Conservation (phyloP, 352 stramenopile species). For the Stephanocyclus meneghinianus region DNA sequence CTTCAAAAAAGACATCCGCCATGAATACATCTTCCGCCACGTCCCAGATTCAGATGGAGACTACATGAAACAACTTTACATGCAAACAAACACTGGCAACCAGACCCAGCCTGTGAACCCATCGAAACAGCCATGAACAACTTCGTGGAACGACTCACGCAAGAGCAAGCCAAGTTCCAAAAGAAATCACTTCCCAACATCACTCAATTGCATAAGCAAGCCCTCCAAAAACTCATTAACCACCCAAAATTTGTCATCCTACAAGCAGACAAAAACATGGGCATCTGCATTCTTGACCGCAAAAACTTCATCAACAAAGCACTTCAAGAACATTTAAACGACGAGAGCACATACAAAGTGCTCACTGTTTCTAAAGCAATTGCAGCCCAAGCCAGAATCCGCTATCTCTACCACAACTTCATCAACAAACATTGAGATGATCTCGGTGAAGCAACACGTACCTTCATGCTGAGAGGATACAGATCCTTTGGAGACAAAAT, state of each 20-base stretch:
- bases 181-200: not conserved
- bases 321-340: not conserved
- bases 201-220: not conserved
- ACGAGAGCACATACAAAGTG: not conserved
- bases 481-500: not conserved
- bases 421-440: not conserved
- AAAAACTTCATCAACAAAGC: not conserved
- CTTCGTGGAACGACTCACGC: not conserved
- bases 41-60: too few relatives aligned
- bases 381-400: not conserved
- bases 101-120: not conserved
- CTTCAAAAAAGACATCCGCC: slow-evolving; percentile 2
- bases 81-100: too few relatives aligned
- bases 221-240: not conserved
- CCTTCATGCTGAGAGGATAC: not conserved
- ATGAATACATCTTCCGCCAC: too few relatives aligned
- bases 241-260: too few relatives aligned
- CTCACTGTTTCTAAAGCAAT: not conserved
- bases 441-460: not conserved
- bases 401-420: not conserved
- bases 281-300: not conserved
- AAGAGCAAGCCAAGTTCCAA: not conserved
- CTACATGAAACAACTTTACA: too few relatives aligned
- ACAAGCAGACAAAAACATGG: not conserved
- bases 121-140: not conserved